Percentiles rank a stretch among this genome's conserved stretches.
These are phyloP conservation scores for Aristolochia fimbriata DNA, from an alignment of 164 flowering plant genomes.

Conservation along the genomic window DNA sequence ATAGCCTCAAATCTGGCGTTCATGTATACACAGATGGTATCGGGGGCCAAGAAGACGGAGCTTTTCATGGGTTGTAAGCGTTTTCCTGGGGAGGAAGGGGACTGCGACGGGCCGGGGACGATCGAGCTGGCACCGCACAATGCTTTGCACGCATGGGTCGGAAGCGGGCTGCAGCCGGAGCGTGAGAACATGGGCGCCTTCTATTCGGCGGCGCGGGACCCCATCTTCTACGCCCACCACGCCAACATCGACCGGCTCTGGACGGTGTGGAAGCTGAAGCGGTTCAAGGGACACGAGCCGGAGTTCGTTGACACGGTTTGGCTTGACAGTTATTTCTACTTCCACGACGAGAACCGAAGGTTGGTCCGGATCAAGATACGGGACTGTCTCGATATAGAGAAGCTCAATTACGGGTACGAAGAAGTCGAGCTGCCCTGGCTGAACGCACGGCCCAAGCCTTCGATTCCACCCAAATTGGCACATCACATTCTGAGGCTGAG, in stretches of 20 bases:
- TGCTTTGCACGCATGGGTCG: constrained; percentile 19
- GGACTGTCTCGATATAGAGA: constrained; percentile 15
- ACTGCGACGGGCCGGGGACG: constrained; percentile 19
- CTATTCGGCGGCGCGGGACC: constrained; percentile 20
- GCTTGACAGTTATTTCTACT: constrained; percentile 20
- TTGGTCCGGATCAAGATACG: constrained; percentile 14
- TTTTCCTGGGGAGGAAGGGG: constrained; percentile 12
- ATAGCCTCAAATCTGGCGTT: constrained; percentile 9
- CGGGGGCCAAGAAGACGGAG: constrained; percentile 23
- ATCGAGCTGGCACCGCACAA: constrained; percentile 24
- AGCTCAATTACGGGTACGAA: constrained; percentile 17
- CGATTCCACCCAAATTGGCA: constrained; percentile 18
- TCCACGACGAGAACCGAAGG: constrained; percentile 16
- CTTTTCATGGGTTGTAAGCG: constrained; percentile 20
- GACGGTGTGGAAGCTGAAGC: constrained; percentile 10
- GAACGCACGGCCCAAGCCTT: constrained; percentile 19
- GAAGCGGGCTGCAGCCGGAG: constrained; percentile 13
- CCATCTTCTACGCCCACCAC: constrained; percentile 21
- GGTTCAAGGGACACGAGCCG: constrained; percentile 2
- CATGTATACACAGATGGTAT: constrained; percentile 24
- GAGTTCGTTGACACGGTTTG: constrained; percentile 14
- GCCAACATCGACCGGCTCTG: constrained; percentile 23
- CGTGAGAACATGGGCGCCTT: constrained; percentile 21
- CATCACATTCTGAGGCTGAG: constrained; percentile 13
- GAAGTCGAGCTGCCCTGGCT: constrained; percentile 14